Conservation (phyloP, 331 rosid species). For the Spiraea crenata region DNA sequence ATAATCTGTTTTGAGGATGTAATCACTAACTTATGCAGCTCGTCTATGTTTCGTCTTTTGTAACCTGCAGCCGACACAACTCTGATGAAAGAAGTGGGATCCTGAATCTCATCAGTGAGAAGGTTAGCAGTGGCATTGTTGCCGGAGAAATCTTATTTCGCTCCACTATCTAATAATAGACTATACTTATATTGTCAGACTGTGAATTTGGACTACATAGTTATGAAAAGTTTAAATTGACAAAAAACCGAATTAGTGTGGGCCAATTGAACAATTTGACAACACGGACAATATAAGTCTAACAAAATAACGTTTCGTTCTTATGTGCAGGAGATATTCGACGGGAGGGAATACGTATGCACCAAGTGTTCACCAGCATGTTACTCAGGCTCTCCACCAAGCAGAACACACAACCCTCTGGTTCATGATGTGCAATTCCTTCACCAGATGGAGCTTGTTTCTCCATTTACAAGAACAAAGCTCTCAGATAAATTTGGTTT, state of each 20-base stretch:
- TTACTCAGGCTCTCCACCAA: conserved; percentile 63
- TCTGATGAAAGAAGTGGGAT: conserved; percentile 36
- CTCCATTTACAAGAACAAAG: conserved; percentile 49
- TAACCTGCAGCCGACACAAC: conserved; percentile 40
- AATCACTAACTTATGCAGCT: neutral
- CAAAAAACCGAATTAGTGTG: no score
- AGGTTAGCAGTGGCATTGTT: conserved; percentile 27
- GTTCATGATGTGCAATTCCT: conserved; percentile 58
- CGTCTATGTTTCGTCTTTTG: neutral
- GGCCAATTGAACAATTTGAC: no score
- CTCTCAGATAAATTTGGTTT: conserved; percentile 48
- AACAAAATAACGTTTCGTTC: no score
- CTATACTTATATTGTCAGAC: no score
- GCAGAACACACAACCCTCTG: conserved; percentile 58
- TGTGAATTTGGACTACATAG: no score
- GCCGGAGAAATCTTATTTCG: no score
- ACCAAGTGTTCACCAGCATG: conserved; percentile 48
- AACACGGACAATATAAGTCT: no score
- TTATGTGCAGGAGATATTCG: conserved; percentile 33
- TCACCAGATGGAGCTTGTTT: conserved; percentile 53
- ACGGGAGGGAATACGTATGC: conserved; percentile 43
- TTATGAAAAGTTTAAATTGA: no score
- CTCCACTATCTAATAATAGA: no score
- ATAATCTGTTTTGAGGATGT: no score
- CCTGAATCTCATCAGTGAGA: conserved; percentile 48